phyloP scores from a whole-genome alignment of 352 stramenopile species.

The Thalassiosira ordinaria region DNA sequence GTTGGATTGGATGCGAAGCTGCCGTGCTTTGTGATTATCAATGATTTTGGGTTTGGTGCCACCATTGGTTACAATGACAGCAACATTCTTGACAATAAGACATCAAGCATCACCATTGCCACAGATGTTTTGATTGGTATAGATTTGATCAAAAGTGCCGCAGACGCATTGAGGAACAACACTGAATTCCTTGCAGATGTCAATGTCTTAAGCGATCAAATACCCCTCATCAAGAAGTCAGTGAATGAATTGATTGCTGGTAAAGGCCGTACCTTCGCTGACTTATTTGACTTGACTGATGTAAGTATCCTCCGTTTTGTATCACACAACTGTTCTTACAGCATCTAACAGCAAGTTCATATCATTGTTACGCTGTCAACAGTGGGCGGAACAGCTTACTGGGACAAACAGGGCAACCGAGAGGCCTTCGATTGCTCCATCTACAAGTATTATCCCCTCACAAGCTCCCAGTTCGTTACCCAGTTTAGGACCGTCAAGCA shows the following conservation, averaged over 20 bases:
- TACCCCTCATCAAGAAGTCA: constrained; percentile 39
- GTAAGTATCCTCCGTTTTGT: too few relatives aligned
- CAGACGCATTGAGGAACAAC: constrained; percentile 2
- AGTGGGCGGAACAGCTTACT: constrained; percentile 28
- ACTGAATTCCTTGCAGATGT: constrained; percentile 35
- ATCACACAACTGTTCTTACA: too few relatives aligned
- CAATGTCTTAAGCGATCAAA: constrained; percentile 2
- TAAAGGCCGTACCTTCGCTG: constrained; percentile 23
- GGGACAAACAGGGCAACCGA: too few relatives aligned
- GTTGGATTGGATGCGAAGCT: constrained; percentile 32
- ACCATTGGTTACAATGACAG: constrained; percentile 40
- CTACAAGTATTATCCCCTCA: too few relatives aligned
- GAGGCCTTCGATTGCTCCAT: too few relatives aligned
- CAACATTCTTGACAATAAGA: constrained; percentile 41
- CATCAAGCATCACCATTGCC: too few relatives aligned
- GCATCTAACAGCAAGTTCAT: too few relatives aligned
- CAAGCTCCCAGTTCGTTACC: too few relatives aligned
- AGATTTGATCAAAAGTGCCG: too few relatives aligned
- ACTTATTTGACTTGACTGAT: constrained; percentile 47
- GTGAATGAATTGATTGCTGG: constrained; percentile 48
- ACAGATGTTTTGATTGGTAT: too few relatives aligned
- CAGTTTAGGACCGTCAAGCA: too few relatives aligned
- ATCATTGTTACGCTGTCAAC: too few relatives aligned
- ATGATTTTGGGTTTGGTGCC: constrained; percentile 27
- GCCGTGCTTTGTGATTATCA: constrained; percentile 37